These are phyloP conservation scores for Amaranthus cruentus DNA, from an alignment of 148 eudicot species.

Conservation along the genomic window DNA sequence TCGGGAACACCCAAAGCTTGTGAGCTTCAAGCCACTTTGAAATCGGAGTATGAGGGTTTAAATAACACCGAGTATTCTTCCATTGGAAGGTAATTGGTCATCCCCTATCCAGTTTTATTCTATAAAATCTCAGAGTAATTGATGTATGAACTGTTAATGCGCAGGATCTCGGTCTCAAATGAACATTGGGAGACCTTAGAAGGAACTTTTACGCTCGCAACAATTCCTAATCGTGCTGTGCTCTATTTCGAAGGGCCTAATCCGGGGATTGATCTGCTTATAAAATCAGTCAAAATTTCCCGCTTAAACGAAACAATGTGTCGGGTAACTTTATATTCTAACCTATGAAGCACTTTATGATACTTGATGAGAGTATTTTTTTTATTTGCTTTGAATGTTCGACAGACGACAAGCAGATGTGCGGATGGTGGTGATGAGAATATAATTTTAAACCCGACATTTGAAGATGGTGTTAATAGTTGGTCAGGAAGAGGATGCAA, in stretches of 20 bases:
- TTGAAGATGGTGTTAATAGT: constrained; percentile 80
- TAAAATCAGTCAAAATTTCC: constrained; percentile 53
- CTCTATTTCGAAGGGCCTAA: constrained; percentile 83
- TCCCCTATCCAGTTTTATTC: not conserved
- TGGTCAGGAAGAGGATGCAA: constrained; percentile 96
- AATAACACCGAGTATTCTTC: constrained; percentile 39
- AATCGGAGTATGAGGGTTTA: constrained; percentile 36
- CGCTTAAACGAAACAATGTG: constrained; percentile 27
- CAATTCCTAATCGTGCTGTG: constrained; percentile 45
- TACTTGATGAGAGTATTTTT: not conserved
- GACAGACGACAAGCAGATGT: constrained; percentile 11
- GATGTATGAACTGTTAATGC: not conserved
- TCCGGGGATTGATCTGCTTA: constrained; percentile 66
- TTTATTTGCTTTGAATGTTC: constrained; percentile 3
- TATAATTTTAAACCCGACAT: constrained; percentile 67
- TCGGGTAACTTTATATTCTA: constrained; percentile 23
- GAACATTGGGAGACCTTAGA: constrained; percentile 59
- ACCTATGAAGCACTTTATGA: not conserved
- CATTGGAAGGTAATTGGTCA: constrained; percentile 46
- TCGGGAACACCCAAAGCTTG: constrained; percentile 43
- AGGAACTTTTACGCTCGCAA: constrained; percentile 57
- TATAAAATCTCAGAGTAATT: constrained; percentile 1
- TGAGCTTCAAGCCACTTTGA: constrained; percentile 60
- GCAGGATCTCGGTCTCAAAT: constrained; percentile 48
- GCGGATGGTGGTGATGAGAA: constrained; percentile 46